Base-by-base conservation (phyloP, 805 yeast genomes). In the Candida manassasensis region DNA sequence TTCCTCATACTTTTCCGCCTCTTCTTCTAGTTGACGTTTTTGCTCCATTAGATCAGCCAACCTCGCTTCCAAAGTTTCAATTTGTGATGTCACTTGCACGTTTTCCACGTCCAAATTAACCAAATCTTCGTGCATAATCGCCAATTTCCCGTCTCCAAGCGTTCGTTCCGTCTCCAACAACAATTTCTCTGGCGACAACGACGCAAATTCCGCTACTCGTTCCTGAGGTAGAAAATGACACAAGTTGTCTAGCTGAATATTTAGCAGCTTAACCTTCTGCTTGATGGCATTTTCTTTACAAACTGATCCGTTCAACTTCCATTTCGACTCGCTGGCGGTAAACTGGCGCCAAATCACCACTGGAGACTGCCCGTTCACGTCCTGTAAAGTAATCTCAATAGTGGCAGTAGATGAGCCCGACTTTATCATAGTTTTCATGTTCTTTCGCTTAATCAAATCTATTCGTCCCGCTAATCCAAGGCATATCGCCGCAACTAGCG, bases 191-290 rank as follows among this genome's bases (percentile, higher is more conserved):
- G 94, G 84, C 19, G 84, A 73, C 44, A 86, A 62, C 3, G 81
- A 75, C 0, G 97, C 95, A 65, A 93, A 93, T 44, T 85, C 87
- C 2, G 95, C 90, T 5, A 93, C 97, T 40, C 94, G 71, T 49
- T 90, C 97, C 54, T 93, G 99, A 0, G 98, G 96, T 37, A 93
- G 63, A 51, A 93, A 93, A 53, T 90, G 97, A 52, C 97, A 89
- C 33, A 90, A 67, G 53, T 90, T 93, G 53, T 87, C 94, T 38
- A 93, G 67, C 52, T 93, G 97, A 40, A 93, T 83, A 50, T 84
- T 84, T 42, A 78, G 70, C 2, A 51, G 50, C 14, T 59, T 53
- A 18, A 83, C 63, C 0, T 71, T 27, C 3, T 58, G 57, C 38
- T 65, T 71, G 3, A 87, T 70, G 4, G 51, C 52, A 9, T 47